These are phyloP conservation scores for Dujonia santamariae DNA, from an alignment of 1,139 yeast species.

Conservation along the genomic window DNA sequence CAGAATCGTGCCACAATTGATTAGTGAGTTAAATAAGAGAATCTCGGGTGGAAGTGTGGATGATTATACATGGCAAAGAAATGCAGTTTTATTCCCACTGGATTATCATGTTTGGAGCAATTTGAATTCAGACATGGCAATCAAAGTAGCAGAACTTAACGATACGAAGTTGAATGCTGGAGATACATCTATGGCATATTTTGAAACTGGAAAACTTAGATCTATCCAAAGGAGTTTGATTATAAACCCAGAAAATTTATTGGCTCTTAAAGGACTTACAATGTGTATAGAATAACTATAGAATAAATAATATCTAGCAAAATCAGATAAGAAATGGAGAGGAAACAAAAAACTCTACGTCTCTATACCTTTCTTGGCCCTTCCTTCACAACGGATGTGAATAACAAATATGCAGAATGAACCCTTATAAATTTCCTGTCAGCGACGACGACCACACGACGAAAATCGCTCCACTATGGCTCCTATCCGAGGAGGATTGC, in stretches of 20 bases:
- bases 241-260: conserved; percentile 24
- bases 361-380: no score
- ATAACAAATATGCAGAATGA: no score
- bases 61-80: conserved; percentile 56
- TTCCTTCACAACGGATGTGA: no score
- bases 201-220: conserved; percentile 43
- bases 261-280: no score
- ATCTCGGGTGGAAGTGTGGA: conserved; percentile 16
- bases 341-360: no score
- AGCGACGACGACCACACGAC: no score
- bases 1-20: conserved; percentile 56
- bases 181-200: conserved; percentile 52
- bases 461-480: no score
- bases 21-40: conserved; percentile 48
- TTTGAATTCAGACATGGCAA: conserved; percentile 47
- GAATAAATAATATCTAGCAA: no score
- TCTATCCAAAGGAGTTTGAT: conserved; percentile 57
- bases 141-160: conserved; percentile 43
- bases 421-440: no score
- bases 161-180: conserved; percentile 52
- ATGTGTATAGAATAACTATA: no score
- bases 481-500: no score
- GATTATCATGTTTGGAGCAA: conserved; percentile 67
- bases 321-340: no score
- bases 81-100: conserved; percentile 72